Percentiles rank a stretch among this genome's conserved stretches.
Evolutionary conservation across 805 yeast genomes (phyloP).

Genomic region (Blastobotrys muscicola): DNA sequence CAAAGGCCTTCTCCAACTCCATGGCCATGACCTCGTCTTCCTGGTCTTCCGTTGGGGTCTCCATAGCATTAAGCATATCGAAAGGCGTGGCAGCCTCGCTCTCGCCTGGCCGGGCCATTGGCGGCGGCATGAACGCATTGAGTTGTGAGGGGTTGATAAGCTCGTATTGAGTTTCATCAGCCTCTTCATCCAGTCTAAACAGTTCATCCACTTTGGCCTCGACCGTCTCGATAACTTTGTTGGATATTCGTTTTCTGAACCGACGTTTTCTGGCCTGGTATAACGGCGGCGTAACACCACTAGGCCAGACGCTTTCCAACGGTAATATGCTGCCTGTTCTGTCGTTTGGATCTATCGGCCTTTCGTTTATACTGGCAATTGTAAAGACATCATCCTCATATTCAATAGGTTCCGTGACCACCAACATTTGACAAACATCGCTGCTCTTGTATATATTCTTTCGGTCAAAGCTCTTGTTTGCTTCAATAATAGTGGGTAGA

Average conservation of each 20-base stretch:
- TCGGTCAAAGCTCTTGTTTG: conserved; percentile 79
- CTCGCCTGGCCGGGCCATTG: conserved; percentile 11
- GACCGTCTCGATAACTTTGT: conserved; percentile 62
- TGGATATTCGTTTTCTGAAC: conserved; percentile 61
- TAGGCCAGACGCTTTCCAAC: conserved; percentile 34
- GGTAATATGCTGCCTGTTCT: too few species aligned
- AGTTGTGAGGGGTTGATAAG: conserved; percentile 38
- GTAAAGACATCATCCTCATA: conserved; percentile 35
- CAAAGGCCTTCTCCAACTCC: conserved; percentile 27
- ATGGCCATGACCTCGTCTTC: conserved; percentile 19
- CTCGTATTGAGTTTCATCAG: conserved; percentile 72
- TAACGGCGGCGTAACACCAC: conserved; percentile 79
- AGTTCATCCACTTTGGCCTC: conserved; percentile 74
- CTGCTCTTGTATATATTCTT: conserved; percentile 81
- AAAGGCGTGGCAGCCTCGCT: conserved; percentile 23
- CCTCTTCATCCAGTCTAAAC: conserved; percentile 66
- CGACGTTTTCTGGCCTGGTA: conserved; percentile 59
- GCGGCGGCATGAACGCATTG: conserved; percentile 15
- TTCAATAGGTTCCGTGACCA: conserved; percentile 53
- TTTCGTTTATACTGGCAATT: conserved; percentile 20
- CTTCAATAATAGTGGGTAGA: conserved; percentile 79
- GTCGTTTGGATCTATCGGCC: conserved; percentile 10
- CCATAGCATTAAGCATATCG: conserved; percentile 20
- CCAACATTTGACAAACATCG: conserved; percentile 76
- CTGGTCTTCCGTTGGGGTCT: conserved; percentile 12